These are phyloP conservation scores for Gossypium herbaceum DNA, from an alignment of 345 rosid species.

Conservation along the genomic window DNA sequence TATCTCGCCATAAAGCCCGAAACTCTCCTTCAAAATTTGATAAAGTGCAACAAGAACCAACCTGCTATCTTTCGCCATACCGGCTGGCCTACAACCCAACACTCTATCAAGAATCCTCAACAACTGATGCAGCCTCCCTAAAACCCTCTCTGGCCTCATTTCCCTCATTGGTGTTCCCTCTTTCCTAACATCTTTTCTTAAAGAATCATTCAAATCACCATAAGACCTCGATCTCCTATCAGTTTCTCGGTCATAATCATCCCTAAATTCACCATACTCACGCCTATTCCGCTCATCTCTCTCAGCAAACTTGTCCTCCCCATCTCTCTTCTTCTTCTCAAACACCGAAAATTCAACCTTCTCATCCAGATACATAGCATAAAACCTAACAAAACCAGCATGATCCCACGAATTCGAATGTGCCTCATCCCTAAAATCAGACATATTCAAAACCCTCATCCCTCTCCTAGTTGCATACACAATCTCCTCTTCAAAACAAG, in stretches of 20 bases:
- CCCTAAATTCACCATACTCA: conserved; percentile 40
- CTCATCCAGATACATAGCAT: conserved; percentile 75
- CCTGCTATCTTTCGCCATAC: conserved; percentile 70
- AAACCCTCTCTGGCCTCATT: conserved; percentile 71
- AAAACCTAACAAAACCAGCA: conserved; percentile 70
- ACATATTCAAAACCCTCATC: not conserved
- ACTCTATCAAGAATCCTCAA: conserved; percentile 68
- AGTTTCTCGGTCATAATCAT: conserved; percentile 33
- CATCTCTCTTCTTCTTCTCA: conserved; percentile 45
- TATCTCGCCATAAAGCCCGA: conserved; percentile 66
- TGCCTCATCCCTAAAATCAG: conserved; percentile 25
- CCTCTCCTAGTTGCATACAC: not conserved
- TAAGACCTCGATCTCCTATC: conserved; percentile 64
- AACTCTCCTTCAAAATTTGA: conserved; percentile 80
- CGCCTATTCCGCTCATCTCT: conserved; percentile 35
- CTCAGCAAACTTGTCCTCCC: conserved; percentile 35
- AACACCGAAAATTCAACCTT: conserved; percentile 53
- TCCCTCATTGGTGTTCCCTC: conserved; percentile 60
- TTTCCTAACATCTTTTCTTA: conserved; percentile 33
- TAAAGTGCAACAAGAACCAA: conserved; percentile 67
- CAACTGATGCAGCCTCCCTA: conserved; percentile 63
- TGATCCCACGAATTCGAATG: conserved; percentile 97
- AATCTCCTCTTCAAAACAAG: conserved; percentile 46
- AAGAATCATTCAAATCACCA: conserved; percentile 66
- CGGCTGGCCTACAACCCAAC: conserved; percentile 70